Base-by-base conservation (phyloP, 163 green algal genomes). In the Scenedesmus sp. region DNA sequence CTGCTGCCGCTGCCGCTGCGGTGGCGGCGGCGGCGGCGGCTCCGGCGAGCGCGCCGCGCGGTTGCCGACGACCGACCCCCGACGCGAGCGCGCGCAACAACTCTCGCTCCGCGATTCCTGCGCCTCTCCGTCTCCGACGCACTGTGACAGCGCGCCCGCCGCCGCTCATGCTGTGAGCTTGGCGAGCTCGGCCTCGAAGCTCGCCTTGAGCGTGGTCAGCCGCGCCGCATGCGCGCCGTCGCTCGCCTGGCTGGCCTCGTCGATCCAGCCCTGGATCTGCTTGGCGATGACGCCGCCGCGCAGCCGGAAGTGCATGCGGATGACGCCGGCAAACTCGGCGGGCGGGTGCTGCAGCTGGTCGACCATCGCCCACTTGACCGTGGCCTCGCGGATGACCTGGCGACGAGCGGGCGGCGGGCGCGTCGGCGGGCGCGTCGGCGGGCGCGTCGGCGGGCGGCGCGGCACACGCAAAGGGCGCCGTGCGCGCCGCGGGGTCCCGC, bases 351-450 rank as follows among this genome's bases (percentile, higher is more conserved):
- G 83, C 39, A 95, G 77, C 70, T 90, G 63, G 60, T 93, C 88
- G 22, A 92, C 78, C 83, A 95, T 93, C 24, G 89, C 91, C 60
- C 87, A 90, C 14, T 85, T 82, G 22, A 93, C 81, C 22, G 86
- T 91, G 22, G 81, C 75, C 69, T 93, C 88, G 26, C 89, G 85
- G 56, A 85, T 82, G 24, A 69, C 71, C 83, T 87, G 77, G 5
- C 29, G 15, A 39, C 42, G 3, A 34, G 34, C 60, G 34, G n/a
- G n/a, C n/a, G n/a, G n/a, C n/a, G n/a, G n/a, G n/a, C n/a, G n/a
- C n/a, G n/a, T n/a, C n/a, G n/a, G n/a, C n/a, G n/a, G n/a, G n/a
- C n/a, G n/a, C n/a, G n/a, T n/a, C n/a, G n/a, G n/a, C n/a, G n/a
- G n/a, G n/a, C n/a, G n/a, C n/a, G n/a, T n/a, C n/a, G n/a, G n/a